Evolutionary conservation across 345 rosid species (phyloP), one percentile per base, ranked within the genome.

Genomic region (Hibiscus mutabilis): DNA sequence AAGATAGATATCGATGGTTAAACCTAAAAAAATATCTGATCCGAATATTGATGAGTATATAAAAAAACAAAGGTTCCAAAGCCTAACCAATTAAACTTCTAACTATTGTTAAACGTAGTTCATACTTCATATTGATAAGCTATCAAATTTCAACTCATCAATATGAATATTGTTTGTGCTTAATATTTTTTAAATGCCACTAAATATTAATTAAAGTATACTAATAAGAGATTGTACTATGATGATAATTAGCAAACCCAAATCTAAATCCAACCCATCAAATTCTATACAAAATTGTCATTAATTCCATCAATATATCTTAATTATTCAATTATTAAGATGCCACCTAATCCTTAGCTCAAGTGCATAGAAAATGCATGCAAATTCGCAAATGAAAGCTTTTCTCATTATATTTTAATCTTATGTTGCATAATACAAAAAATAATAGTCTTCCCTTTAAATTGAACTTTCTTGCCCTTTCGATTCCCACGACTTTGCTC

Each of bases 221-320:
- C 4, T 3, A 44, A 22, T 44, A 65, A 66, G 55, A 66, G 55
- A 35, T 22, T 66, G 69, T 65, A 65, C 6, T 22, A 5, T 42
- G 35, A 22, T 65, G 14, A 13, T 66, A 22, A 44, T 66, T 66
- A 44, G 55, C 21, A 24, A 24, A 44, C 69, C 69, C 33, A 66
- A 44, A 66, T 66, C 53, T 44, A 44, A 66, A 44, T 66, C 55
- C 69, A 66, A 66, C 69, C 44, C 35, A 64, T 40, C 31, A 44
- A 44, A 66, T 2, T 44, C 16, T 44, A 44, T 14, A 22, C 14
- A 44, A 66, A 42, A 64, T 6, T 42, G 31, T 13, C 2, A 37
- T 40, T 40, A 11, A 3, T 22, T 19, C 33, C 13, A 19, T 40
- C 29, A 64, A 12, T 21, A 19, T 0, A 64, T 40, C 52, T 11